Percentiles rank a stretch among this genome's conserved stretches.
Evolutionary conservation across 2,329 filamentous ascomycete species (phyloP).

Genomic region (Metarhizium rileyi): DNA sequence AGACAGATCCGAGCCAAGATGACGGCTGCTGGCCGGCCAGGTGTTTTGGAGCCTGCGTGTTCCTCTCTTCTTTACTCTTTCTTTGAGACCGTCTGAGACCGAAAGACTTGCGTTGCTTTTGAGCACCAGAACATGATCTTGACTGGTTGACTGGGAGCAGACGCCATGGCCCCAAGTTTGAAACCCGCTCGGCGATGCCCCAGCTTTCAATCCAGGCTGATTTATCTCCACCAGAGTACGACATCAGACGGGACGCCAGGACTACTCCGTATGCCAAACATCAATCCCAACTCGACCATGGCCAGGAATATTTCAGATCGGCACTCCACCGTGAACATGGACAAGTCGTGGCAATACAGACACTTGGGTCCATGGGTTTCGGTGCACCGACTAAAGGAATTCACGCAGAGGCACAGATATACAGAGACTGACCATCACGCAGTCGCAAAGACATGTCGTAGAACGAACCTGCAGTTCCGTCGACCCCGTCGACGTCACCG

Average conservation of each 20-base stretch:
- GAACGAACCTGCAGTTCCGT: too few relatives aligned
- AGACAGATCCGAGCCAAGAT: too few relatives aligned
- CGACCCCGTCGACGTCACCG: neutral
- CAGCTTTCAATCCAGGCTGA: neutral
- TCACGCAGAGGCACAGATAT: too few relatives aligned
- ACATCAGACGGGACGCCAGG: neutral
- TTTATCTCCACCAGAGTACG: neutral
- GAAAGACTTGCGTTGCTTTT: neutral
- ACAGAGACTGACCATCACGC: neutral
- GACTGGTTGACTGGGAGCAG: too few relatives aligned
- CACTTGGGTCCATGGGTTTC: too few relatives aligned
- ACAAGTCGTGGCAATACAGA: too few relatives aligned
- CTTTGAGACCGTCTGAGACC: neutral
- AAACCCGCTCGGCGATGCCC: neutral
- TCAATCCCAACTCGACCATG: neutral
- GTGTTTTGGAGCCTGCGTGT: neutral
- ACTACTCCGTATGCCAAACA: neutral
- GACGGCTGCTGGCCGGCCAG: too few relatives aligned
- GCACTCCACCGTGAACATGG: too few relatives aligned
- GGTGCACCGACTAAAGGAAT: too few relatives aligned
- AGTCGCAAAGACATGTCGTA: too few relatives aligned
- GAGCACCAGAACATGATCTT: too few relatives aligned
- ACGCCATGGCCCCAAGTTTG: neutral
- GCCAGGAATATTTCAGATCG: neutral
- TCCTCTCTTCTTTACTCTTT: too few relatives aligned